A percentile compares a stretch with the other conserved stretches of the same genome.
Evolutionary conservation across 805 yeast species (phyloP).

Genomic region (Hanseniaspora meyeri): DNA sequence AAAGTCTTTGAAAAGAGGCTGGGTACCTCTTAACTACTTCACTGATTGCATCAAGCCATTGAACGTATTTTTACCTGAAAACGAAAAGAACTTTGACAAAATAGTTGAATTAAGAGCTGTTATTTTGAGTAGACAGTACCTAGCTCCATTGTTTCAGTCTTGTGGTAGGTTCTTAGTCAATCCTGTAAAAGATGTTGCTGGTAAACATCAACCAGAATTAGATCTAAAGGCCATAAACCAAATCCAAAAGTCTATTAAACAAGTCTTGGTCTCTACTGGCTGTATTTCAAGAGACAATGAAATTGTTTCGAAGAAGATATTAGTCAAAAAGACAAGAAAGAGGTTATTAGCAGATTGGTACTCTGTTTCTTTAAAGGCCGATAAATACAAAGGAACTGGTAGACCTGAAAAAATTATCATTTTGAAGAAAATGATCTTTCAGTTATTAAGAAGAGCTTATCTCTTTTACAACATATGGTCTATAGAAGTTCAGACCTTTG

Average conservation of each 20-base stretch:
- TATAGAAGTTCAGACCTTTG: constrained; percentile 41
- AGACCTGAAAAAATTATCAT: constrained; percentile 47
- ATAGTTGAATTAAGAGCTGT: constrained; percentile 16
- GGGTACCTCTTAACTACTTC: constrained; percentile 80
- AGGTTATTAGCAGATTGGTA: constrained; percentile 70
- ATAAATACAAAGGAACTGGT: constrained; percentile 56
- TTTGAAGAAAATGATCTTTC: constrained; percentile 50
- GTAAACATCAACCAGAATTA: constrained; percentile 35
- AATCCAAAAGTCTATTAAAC: constrained; percentile 61
- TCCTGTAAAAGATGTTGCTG: constrained; percentile 36
- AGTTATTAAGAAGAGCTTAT: constrained; percentile 53
- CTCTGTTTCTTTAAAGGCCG: constrained; percentile 61
- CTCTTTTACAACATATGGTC: constrained; percentile 64
- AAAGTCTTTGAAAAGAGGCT: constrained; percentile 53
- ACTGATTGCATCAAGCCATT: constrained; percentile 32
- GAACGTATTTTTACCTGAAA: constrained; percentile 5
- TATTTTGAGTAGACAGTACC: constrained; percentile 35
- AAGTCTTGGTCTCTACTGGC: constrained; percentile 50
- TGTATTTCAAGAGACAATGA: constrained; percentile 66
- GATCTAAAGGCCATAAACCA: constrained; percentile 47
- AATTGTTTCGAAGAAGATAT: constrained; percentile 49
- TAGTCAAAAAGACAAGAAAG: constrained; percentile 53
- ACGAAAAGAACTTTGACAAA: constrained; percentile 9
- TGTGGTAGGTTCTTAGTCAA: constrained; percentile 55
- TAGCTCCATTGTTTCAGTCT: constrained; percentile 44